A percentile compares a stretch with the other conserved stretches of the same genome.
Conservation (phyloP, 352 stramenopile species). For the Globisporangium iwayamae region DNA sequence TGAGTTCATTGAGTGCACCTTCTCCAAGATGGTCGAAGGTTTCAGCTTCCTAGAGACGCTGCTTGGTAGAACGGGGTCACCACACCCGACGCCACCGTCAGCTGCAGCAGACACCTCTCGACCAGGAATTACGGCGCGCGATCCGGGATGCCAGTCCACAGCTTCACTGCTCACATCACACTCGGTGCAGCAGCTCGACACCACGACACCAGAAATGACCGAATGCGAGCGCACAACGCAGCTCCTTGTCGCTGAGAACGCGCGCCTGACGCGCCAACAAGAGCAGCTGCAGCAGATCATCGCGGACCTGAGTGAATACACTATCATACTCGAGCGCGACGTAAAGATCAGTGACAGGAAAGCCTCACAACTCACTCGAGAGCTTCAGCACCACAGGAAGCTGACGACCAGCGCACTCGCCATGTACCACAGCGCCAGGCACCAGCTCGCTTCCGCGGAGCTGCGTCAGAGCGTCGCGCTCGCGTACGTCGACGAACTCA, state of each 20-base stretch:
- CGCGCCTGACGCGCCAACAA: not conserved
- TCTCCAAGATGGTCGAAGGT: not conserved
- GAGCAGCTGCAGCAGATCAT: not conserved
- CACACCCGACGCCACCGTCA: not conserved
- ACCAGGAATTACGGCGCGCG: not conserved
- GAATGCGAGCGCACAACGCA: not conserved
- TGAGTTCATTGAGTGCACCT: not conserved
- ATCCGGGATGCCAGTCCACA: not conserved
- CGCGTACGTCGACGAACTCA: slow-evolving; percentile 8
- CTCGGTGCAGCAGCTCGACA: not conserved
- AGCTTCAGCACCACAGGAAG: slow-evolving; percentile 1
- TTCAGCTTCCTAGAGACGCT: not conserved
- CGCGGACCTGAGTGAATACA: not conserved
- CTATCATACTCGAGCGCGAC: not conserved
- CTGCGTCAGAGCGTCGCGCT: slow-evolving; percentile 2
- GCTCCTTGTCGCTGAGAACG: not conserved
- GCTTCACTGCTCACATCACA: not conserved
- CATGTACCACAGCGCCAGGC: slow-evolving; percentile 8
- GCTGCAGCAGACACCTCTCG: not conserved
- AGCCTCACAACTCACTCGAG: not conserved
- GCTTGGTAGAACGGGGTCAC: not conserved
- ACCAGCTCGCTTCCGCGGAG: not conserved
- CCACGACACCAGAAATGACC: not conserved
- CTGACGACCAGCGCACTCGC: not conserved
- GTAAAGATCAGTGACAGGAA: not conserved